Evolutionary conservation across 1,284 basidiomycete species (phyloP).

Genomic region (Apiotrichum mycotoxinovorans): DNA sequence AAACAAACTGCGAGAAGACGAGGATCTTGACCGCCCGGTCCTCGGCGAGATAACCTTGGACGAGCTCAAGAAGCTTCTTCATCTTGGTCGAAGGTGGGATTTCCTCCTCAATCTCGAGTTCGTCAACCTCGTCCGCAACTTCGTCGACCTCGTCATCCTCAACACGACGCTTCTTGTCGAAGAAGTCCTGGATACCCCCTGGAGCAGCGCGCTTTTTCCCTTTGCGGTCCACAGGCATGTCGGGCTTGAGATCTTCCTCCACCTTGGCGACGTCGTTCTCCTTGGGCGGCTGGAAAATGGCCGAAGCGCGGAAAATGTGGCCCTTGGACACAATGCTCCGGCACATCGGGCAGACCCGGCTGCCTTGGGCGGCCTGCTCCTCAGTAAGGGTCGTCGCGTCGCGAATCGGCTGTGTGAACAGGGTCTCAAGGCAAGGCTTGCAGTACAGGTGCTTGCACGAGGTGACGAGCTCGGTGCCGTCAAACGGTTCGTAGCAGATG

Average conservation of each 20-base stretch:
- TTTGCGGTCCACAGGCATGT: constrained; percentile 18
- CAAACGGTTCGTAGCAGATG: constrained; percentile 41
- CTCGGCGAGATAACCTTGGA: constrained; percentile 29
- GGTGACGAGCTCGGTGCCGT: constrained; percentile 36
- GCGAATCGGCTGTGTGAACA: constrained; percentile 29
- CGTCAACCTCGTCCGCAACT: constrained; percentile 7
- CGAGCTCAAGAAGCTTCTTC: constrained; percentile 32
- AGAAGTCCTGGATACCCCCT: background rate
- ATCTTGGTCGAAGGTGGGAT: constrained; percentile 41
- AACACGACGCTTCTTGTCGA: constrained; percentile 10
- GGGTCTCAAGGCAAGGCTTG: constrained; percentile 35
- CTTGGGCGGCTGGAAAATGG: constrained; percentile 34
- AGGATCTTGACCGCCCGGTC: constrained; percentile 34
- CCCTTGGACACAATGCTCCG: constrained; percentile 31
- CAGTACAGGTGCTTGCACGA: constrained; percentile 46
- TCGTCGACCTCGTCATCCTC: constrained; percentile 3
- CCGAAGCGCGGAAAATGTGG: constrained; percentile 36
- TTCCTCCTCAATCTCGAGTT: constrained; percentile 1
- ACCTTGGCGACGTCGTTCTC: constrained; percentile 57
- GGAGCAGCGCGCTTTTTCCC: constrained; percentile 30
- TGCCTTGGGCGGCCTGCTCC: constrained; percentile 27
- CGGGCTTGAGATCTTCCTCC: background rate
- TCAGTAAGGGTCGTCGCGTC: constrained; percentile 29
- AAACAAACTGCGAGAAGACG: constrained; percentile 45
- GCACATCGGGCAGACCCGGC: constrained; percentile 45